Base-by-base conservation (phyloP, 2,329 filamentous ascomycete genomes). In the Sordariomycetes sp. region DNA sequence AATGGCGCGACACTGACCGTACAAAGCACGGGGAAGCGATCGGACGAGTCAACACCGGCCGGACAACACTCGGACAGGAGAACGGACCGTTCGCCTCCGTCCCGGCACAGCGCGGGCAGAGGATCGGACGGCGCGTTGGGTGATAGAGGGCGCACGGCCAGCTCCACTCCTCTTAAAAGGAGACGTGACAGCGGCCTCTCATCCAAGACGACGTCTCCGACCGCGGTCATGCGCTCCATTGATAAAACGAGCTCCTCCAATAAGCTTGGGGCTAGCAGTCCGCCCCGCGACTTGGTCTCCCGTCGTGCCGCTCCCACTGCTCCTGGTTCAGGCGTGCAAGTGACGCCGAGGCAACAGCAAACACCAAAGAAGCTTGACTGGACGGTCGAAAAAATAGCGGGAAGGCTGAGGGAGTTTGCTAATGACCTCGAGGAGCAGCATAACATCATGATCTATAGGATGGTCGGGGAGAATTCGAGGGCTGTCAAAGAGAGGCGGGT, bases 341-440 rank as follows among this genome's bases (percentile, higher is more conserved):
- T 22, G 51, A 52, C 51, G 28, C 51, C 51, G n/a, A 52, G 45
- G 22, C 45, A 50, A 22, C 45, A 52, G 5, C 51, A 52, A 32
- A 57, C 56, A n/a, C 56, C 56, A 13, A 55, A 53, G 28, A 22
- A 36, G 20, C n/a, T 53, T 6, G 72, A 73, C 2, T 78, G 75
- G 73, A 73, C 73, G 2, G 64, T 73, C 20, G 67, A 70, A 2
- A 71, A 72, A 57, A 67, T 80, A n/a, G 72, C 72, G 36, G 61
- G 65, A 5, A 65, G 68, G 6, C 67, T 81, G 32, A 67, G 65
- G 10, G 60, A 65, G 1, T 72, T 74, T 55, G 69, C 72, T 17
- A 65, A 67, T 36, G 72, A 77, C 25, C 73, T 81, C 32, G 70
- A 72, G 55, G 66, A 70, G 13, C 71, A 73, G 42, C 75, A 80